Conservation (phyloP, 1,284 basidiomycete species). For the Xerocomus nothofagi region DNA sequence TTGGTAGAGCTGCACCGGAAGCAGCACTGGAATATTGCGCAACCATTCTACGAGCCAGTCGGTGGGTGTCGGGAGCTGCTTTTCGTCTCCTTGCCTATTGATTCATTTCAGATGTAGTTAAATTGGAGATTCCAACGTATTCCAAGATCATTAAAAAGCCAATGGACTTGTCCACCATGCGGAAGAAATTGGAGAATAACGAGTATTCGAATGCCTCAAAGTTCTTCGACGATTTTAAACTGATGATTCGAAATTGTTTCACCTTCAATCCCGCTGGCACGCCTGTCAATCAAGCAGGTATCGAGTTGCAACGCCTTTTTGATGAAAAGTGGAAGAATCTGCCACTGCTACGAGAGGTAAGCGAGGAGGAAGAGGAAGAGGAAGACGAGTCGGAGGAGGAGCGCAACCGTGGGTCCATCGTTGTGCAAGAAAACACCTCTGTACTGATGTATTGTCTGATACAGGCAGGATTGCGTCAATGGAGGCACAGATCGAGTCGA, state of each 20-base stretch:
- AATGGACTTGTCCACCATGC: constrained; percentile 92
- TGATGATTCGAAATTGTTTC: constrained; percentile 94
- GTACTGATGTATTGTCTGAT: constrained; percentile 18
- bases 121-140: constrained; percentile 84
- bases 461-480: constrained; percentile 68
- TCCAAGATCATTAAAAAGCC: constrained; percentile 89
- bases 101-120: constrained; percentile 59
- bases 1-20: constrained; percentile 80
- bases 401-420: constrained; percentile 51
- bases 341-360: constrained; percentile 62
- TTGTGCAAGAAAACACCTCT: neutral
- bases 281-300: constrained; percentile 82
- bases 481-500: constrained; percentile 73
- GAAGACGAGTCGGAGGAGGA: constrained; percentile 51
- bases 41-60: constrained; percentile 92
- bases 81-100: constrained; percentile 4
- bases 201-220: constrained; percentile 76
- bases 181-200: constrained; percentile 74
- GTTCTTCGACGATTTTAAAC: constrained; percentile 89
- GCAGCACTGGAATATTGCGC: constrained; percentile 71
- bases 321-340: constrained; percentile 87
- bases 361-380: constrained; percentile 51
- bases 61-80: constrained; percentile 50
- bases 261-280: constrained; percentile 90
- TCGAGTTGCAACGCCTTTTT: constrained; percentile 81